Evolutionary conservation across 345 rosid species (phyloP).

Genomic region (Eucalyptus curtisii): DNA sequence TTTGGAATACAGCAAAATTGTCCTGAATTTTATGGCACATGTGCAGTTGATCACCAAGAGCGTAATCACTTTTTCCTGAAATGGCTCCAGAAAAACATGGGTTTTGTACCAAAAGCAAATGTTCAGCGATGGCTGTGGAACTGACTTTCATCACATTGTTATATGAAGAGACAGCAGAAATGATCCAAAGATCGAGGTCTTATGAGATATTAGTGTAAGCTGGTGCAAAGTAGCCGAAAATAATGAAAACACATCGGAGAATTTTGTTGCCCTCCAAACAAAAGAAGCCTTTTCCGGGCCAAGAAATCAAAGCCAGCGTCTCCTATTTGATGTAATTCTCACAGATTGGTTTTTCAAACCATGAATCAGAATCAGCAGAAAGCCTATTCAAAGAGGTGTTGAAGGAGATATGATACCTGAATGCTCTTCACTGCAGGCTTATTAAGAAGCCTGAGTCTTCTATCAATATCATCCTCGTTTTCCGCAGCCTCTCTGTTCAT

Average conservation of each 20-base stretch:
- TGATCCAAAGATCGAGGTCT: neutral
- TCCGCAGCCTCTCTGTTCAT: neutral
- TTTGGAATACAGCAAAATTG: neutral
- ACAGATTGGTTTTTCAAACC: neutral
- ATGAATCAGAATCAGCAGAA: neutral
- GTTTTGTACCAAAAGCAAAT: neutral
- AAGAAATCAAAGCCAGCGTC: neutral
- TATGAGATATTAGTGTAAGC: neutral
- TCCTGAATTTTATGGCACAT: neutral
- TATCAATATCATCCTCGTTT: neutral
- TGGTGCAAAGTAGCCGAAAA: neutral
- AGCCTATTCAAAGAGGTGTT: neutral
- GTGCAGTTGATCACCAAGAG: neutral
- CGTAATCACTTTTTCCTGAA: neutral
- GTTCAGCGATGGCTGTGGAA: neutral
- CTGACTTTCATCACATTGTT: neutral
- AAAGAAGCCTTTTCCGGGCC: neutral
- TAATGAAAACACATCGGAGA: neutral
- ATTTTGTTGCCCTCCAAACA: neutral
- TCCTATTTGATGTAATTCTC: neutral
- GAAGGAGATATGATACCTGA: neutral
- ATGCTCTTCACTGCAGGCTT: slow-evolving; percentile 41
- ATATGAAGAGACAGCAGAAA: neutral
- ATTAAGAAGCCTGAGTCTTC: slow-evolving; percentile 23
- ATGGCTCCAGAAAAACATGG: neutral